Evolutionary conservation across 345 rosid genomes (phyloP).

Genomic region (Iberis pinnata): DNA sequence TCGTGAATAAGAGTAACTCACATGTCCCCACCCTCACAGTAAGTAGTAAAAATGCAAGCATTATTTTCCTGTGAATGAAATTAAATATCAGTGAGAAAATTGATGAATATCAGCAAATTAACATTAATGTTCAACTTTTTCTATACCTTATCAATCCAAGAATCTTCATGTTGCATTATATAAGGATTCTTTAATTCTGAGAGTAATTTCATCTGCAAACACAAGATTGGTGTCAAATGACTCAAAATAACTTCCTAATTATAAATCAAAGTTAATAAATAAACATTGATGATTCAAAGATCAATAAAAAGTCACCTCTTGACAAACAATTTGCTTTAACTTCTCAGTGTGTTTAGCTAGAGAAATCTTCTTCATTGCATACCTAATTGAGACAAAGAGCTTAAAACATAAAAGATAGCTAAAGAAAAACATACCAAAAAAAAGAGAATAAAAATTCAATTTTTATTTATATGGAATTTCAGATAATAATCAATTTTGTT

Average conservation of each 20-base stretch:
- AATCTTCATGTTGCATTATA: constrained; percentile 68
- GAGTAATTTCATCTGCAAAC: constrained; percentile 77
- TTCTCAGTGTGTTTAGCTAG: constrained; percentile 89
- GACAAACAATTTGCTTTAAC: constrained; percentile 76
- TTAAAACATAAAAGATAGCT: constrained; percentile 8
- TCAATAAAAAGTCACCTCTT: constrained; percentile 56
- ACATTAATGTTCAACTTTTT: background rate
- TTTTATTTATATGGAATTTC: no score
- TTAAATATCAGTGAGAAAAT: constrained; percentile 13
- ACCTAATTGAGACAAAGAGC: constrained; percentile 46
- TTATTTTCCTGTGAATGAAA: constrained; percentile 48
- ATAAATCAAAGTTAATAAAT: background rate
- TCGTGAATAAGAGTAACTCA: constrained; percentile 37
- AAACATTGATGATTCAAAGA: constrained; percentile 10
- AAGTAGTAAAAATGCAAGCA: constrained; percentile 65
- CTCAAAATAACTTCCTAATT: background rate
- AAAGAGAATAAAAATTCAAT: constrained; percentile 14
- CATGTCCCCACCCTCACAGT: constrained; percentile 93
- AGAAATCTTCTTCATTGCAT: constrained; percentile 78
- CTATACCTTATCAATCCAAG: constrained; percentile 90
- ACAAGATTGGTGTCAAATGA: background rate
- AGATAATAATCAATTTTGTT: no score
- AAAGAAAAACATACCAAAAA: no score
- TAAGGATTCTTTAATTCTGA: constrained; percentile 68
- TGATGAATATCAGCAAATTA: constrained; percentile 1